Evolutionary conservation across 1,139 yeast species (phyloP), one percentile per base, ranked within the genome.

Genomic region (Pichia norvegensis): DNA sequence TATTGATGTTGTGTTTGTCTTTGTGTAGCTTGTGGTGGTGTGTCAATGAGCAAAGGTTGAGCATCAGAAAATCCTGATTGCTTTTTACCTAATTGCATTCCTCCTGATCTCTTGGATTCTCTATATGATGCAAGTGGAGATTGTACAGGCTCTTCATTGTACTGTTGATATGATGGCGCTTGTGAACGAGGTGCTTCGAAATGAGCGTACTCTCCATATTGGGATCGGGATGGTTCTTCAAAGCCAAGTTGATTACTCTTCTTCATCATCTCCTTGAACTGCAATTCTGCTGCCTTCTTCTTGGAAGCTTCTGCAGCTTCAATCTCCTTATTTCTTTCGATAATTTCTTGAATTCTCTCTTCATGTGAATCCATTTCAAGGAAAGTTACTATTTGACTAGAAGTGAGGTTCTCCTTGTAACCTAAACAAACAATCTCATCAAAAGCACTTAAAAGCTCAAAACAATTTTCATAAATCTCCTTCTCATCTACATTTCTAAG

Each of bases 311-410:
- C 98, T 44, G 88, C 83, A 39, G 98, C 98, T 67, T 92, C 98
- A 62, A 87, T 73, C 68, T 92, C 98, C 69, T 92, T 94, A 69
- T 92, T 92, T 64, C 95, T 81, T 67, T 92, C 97, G 59, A 94
- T 92, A 62, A 92, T 90, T 65, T 94, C 97, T 70, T 92, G 97
- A 60, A 94, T 90, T 72, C 87, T 90, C 68, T 94, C 99, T 67
- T 94, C 98, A 62, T 92, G 97, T 36, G 95, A 85, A 67, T 94
- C 97, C 98, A 94, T 92, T 63, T 88, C 94, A 67, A 94, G 73
- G 68, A 86, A 92, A 16, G 95, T 85, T 64, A 79, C 81, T 53
- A 94, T 87, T 69, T 92, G 98, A 47, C 81, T 67, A 55, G 85
- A 65, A 1, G 94, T 79, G 56, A 92, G 71, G 65, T 87, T 85